Evolutionary conservation across 2,329 filamentous ascomycete genomes (phyloP), one percentile per base, ranked within the genome.

Genomic region (Thelonectria discophora): DNA sequence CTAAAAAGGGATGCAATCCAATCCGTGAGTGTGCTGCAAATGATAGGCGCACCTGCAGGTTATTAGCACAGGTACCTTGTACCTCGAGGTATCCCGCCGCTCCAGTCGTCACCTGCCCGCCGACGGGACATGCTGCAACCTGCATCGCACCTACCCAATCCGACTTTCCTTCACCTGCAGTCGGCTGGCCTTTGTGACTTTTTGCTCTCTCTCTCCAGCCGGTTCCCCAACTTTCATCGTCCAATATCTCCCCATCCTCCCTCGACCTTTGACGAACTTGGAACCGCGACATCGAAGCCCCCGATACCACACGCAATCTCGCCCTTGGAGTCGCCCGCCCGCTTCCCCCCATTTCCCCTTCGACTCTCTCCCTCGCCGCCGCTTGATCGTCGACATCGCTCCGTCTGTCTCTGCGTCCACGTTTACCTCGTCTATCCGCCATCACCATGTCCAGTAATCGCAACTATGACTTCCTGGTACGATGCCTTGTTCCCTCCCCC

Each of bases 381-480:
- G 66, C 63, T 48, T 64, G 37, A n/a, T 45, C 34, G 6, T 27
- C 43, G 53, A 27, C 20, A 43, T 55, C 52, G 52, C 52, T 37
- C 27, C 11, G n/a, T n/a, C n/a, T n/a, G n/a, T n/a, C n/a, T n/a
- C n/a, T n/a, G n/a, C 52, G 27, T 49, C 60, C 9, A 3, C 32
- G 6, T 34, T 11, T 34, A 11, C 13, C 32, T 34, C 32, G 32
- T 34, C 13, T 11, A 34, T 45, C 60, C 59, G 59, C 67, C 68
- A 67, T 72, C 79, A 84, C 76, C 73, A 99, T 99, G 95, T 94
- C 95, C 75, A 93, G 92, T 80, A 96, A 94, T 85, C 89, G 95
- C 81, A 99, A 99, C 85, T 99, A 99, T 82, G 95, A 99, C 81
- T 98, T 98, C 81, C 86, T 99, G 81, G 94, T 98, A 89, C 76